Conservation (phyloP, 352 stramenopile species). For the Pythium insidiosum region DNA sequence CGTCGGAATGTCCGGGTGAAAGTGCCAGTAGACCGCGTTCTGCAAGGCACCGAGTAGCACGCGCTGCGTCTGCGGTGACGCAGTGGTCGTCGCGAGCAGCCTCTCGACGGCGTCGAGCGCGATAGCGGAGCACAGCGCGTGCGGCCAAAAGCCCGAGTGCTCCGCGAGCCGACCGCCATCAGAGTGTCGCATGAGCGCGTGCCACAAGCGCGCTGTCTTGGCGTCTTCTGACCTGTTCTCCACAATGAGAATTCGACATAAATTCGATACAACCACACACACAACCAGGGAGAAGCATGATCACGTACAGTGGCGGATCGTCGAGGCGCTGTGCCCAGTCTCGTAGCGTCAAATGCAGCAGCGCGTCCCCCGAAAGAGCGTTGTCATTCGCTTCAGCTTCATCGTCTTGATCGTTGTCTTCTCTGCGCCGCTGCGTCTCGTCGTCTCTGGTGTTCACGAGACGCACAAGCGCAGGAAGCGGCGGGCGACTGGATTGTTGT, state of each 20-base stretch:
- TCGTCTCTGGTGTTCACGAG: neutral
- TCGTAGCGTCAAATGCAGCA: constrained; percentile 12
- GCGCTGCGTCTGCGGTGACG: neutral
- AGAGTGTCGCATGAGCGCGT: constrained; percentile 48
- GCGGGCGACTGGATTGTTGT: neutral
- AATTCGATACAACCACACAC: neutral
- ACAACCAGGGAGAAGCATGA: neutral
- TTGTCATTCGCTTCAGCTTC: too few relatives aligned
- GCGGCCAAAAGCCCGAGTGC: constrained; percentile 20
- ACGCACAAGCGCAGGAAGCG: neutral
- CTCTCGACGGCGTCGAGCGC: constrained; percentile 41
- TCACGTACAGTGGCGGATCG: constrained; percentile 11
- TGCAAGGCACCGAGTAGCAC: neutral
- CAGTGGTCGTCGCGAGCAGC: constrained; percentile 5
- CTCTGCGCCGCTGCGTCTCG: neutral
- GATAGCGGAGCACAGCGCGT: constrained; percentile 47
- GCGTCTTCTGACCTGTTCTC: constrained; percentile 22
- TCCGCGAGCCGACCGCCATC: constrained; percentile 35
- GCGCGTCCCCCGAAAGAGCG: constrained; percentile 6
- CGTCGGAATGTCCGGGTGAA: neutral
- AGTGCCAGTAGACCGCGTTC: neutral
- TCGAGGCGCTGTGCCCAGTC: constrained; percentile 5
- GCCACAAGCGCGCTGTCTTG: constrained; percentile 48
- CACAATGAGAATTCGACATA: neutral
- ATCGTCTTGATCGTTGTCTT: neutral